Base-by-base conservation (phyloP, 2,329 filamentous ascomycete species). In the Fusarium mangiferae region DNA sequence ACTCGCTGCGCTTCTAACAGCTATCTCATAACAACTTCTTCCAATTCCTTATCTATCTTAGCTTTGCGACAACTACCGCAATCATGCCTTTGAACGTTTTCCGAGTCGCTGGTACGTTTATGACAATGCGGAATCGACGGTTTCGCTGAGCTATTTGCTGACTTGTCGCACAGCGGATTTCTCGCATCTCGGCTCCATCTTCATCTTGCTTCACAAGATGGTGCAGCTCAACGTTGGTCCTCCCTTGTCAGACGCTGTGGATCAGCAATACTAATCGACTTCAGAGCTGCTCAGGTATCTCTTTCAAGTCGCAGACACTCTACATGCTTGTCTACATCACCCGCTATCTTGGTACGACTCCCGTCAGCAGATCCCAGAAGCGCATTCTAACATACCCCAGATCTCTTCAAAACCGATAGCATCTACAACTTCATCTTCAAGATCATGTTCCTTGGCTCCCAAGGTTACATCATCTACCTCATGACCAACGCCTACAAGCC, bases 401-500 rank as follows among this genome's bases (percentile, higher is more conserved):
- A 99, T 82, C 89, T 98, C 68, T 95, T 98, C 83, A 94, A 91
- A 81, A 95, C 93, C 70, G 85, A 90, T 76, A 95, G 93, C 80
- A 84, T 94, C 73, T 99, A 98, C 90, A 98, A 98, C 86, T 92
- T 96, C 70, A 84, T 94, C 79, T 98, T 98, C 88, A 99, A 99
- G 85, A 90, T 98, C 81, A 89, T 98, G 81, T 99, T 98, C 88
- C 95, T 99, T 82, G 88, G 86, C 73, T 92, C 94, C 30, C 95
- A 97, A 73, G 91, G 92, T 73, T 99, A 99, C 87, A 97, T 95
- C 79, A 91, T 99, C 82, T 98, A 98, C 86, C 91, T 98, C 77
- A 99, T 99, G 96, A 93, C 96, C 72, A 97, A 94, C 78, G 94
- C 96, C 79, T 99, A 96, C 90, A 97, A 97, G 84, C 96, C 96